Evolutionary conservation across 495 filamentous ascomycete species (phyloP).

Genomic region (Astrothelium subdiscretum): DNA sequence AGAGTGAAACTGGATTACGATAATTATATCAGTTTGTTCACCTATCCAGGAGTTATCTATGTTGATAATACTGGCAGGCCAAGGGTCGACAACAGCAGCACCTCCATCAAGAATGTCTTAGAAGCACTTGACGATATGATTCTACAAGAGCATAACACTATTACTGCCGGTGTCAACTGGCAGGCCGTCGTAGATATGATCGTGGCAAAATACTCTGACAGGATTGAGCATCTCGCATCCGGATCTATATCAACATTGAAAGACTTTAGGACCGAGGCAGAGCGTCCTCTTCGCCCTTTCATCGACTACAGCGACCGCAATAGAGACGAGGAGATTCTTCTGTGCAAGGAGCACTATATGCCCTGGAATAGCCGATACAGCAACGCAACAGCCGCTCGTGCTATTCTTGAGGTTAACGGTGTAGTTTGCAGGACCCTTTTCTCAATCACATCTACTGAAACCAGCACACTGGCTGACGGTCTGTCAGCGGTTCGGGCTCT

Average conservation of each 20-base stretch:
- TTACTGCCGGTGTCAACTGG: conserved; percentile 34
- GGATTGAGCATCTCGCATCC: conserved; percentile 39
- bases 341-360: background rate
- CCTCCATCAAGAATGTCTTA: background rate
- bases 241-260: conserved; percentile 25
- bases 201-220: conserved; percentile 43
- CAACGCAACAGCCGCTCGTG: background rate
- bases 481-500: conserved; percentile 45
- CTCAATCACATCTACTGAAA: conserved; percentile 22
- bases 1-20: conserved; percentile 48
- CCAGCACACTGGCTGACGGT: conserved; percentile 35
- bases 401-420: conserved; percentile 29
- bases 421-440: conserved; percentile 29
- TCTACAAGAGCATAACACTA: conserved; percentile 17
- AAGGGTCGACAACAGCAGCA: conserved; percentile 27
- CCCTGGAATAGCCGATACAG: background rate
- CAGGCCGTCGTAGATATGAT: conserved; percentile 52
- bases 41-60: conserved; percentile 43
- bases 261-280: conserved; percentile 34
- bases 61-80: conserved; percentile 31
- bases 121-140: conserved; percentile 2
- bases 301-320: conserved; percentile 37
- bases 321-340: background rate
- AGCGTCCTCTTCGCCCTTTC: conserved; percentile 36
- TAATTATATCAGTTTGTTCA: conserved; percentile 47